phyloP scores from a whole-genome alignment of 805 yeast species.

The Cyberlindnera americana region DNA sequence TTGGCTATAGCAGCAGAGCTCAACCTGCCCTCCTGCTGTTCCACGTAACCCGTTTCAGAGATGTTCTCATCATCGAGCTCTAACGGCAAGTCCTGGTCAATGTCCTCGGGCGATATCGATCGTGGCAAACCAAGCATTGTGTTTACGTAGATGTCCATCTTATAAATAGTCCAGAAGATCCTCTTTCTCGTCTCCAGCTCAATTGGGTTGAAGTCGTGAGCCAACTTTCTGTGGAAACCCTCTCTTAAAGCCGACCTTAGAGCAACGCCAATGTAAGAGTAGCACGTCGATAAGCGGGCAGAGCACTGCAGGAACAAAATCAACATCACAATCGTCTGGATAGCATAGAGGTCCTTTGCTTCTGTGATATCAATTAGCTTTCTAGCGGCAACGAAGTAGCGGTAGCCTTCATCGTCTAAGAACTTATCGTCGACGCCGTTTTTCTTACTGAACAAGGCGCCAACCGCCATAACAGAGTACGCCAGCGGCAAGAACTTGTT shows the following conservation, averaged over 20 bases:
- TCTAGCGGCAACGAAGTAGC: slow-evolving; percentile 77
- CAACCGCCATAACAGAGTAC: slow-evolving; percentile 86
- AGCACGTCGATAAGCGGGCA: slow-evolving; percentile 82
- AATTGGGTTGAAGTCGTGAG: slow-evolving; percentile 62
- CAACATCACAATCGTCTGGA: slow-evolving; percentile 84
- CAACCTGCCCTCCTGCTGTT: slow-evolving; percentile 47
- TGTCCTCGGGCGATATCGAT: slow-evolving; percentile 69
- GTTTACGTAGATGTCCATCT: slow-evolving; percentile 86
- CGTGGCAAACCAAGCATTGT: slow-evolving; percentile 85
- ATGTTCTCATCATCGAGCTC: slow-evolving; percentile 87
- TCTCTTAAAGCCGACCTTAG: slow-evolving; percentile 76
- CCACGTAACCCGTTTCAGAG: slow-evolving; percentile 56
- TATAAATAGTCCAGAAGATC: slow-evolving; percentile 84
- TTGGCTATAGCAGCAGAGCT: slow-evolving; percentile 81
- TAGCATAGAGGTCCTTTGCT: slow-evolving; percentile 73
- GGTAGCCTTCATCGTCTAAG: slow-evolving; percentile 73
- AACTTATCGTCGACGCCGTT: slow-evolving; percentile 29
- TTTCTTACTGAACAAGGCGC: slow-evolving; percentile 67
- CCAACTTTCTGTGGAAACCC: slow-evolving; percentile 69
- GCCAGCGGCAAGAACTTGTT: slow-evolving; percentile 73
- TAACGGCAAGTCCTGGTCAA: slow-evolving; percentile 81
- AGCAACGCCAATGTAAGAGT: slow-evolving; percentile 87
- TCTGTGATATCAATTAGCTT: slow-evolving; percentile 77
- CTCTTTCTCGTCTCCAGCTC: slow-evolving; percentile 82
- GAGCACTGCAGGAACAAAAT: slow-evolving; percentile 83